Base-by-base conservation (phyloP, 441 rosid genomes). In the Erysimum pusillum region DNA sequence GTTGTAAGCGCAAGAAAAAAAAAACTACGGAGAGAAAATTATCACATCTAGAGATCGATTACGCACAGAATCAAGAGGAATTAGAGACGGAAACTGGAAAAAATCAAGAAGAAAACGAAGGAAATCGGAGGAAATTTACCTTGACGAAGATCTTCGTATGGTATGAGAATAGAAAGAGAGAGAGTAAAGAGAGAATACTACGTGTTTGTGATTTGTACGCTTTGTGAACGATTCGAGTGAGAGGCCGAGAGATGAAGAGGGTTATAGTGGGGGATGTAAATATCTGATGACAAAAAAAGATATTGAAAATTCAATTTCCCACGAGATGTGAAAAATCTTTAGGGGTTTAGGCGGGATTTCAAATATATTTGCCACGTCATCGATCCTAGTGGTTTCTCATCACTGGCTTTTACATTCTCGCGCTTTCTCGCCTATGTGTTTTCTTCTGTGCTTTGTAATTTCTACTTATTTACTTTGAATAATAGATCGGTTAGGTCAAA, bases 261-360 rank as follows among this genome's bases (percentile, higher is more conserved):
- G 66, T 56, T 63, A 35, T 28, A 70, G 75, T 63, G 60, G 72
- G 52, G 76, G 46, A 31, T 45, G 72, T 31, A 78, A 66, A 78
- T 78, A 78, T 72, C 63, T 72, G 13, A 8, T 59, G 20, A 18
- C 46, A 71, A 8, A 4, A 2, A 70, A 58, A 25, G 34, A 41
- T 63, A 71, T 41, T 67, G 63, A 28, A 67, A 91, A 85, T 89
- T 90, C 88, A 89, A 91, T 87, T 91, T 89, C 91, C 82, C 76
- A 75, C 83, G 86, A 89, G 84, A 87, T 85, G 87, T 38, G 73
- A 85, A 51, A 63, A 56, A 38, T 84, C 76, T 32, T 60, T 53
- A 73, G 74, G 90, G 82, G 89, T 92, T 90, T 88, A 82, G 91
- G 92, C 89, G 97, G 92, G 93, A 85, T 87, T 87, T 85, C 76